Evolutionary conservation across 2,329 filamentous ascomycete genomes (phyloP).

Genomic region (Verticillium nubilum): DNA sequence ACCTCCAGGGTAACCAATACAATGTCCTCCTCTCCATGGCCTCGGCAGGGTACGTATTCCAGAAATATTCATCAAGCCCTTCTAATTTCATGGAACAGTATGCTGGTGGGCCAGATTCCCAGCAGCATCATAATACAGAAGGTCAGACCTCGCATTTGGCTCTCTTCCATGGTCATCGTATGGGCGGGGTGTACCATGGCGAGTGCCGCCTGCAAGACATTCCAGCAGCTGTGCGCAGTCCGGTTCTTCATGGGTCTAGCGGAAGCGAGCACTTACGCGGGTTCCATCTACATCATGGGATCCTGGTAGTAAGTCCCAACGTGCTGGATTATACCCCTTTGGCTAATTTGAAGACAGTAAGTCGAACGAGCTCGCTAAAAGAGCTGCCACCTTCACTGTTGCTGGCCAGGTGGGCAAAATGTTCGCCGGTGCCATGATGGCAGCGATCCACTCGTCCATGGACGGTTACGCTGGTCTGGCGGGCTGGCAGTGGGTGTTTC

Average conservation of each 20-base stretch:
- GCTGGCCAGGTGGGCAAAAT: conserved; percentile 55
- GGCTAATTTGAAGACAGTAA: conserved; percentile 20
- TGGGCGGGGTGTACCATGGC: conserved; percentile 40
- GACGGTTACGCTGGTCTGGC: conserved; percentile 35
- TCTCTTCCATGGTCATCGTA: conserved; percentile 38
- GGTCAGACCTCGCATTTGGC: conserved; percentile 41
- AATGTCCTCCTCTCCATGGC: conserved; percentile 35
- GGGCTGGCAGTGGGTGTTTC: conserved; percentile 44
- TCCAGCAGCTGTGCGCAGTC: conserved; percentile 26
- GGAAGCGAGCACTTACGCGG: conserved; percentile 32
- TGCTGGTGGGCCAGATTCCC: conserved; percentile 32
- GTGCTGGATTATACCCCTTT: conserved; percentile 14
- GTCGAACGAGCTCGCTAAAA: conserved; percentile 53
- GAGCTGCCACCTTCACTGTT: conserved; percentile 56
- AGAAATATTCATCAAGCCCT: neutral
- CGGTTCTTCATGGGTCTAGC: conserved; percentile 32
- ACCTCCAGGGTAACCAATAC: conserved; percentile 37
- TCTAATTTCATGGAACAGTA: neutral
- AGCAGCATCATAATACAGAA: conserved; percentile 41
- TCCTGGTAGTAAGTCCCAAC: conserved; percentile 48
- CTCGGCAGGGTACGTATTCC: conserved; percentile 22
- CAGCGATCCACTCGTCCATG: conserved; percentile 30
- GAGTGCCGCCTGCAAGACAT: conserved; percentile 23
- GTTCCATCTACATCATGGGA: conserved; percentile 35
- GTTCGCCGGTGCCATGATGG: conserved; percentile 54